Percentiles rank a stretch among this genome's conserved stretches.
Evolutionary conservation across 306 rosid genomes (phyloP).

Genomic region (Acacia acuminata): DNA sequence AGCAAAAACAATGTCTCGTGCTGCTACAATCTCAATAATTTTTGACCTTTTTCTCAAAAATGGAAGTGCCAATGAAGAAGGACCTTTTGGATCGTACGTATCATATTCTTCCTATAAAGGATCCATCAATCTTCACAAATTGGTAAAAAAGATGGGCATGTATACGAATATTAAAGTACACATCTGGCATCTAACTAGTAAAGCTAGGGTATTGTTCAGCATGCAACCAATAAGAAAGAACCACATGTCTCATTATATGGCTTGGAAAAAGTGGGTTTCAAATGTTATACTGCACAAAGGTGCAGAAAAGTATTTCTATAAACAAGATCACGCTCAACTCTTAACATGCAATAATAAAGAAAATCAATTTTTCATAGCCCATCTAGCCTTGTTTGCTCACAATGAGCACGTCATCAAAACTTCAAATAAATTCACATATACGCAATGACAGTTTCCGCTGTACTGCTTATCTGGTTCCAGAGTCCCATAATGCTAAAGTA

Average conservation of each 20-base stretch:
- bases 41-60: slow-evolving; percentile 56
- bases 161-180: neutral
- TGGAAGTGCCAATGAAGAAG: slow-evolving; percentile 39
- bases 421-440: slow-evolving; percentile 16
- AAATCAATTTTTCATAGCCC: neutral
- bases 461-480: slow-evolving; percentile 10
- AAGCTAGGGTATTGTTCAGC: slow-evolving; percentile 2
- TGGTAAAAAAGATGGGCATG: neutral
- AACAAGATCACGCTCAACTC: slow-evolving; percentile 14
- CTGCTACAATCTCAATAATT: slow-evolving; percentile 61
- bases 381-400: neutral
- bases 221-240: neutral
- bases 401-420: slow-evolving; percentile 7
- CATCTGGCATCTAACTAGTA: neutral
- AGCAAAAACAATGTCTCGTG: slow-evolving; percentile 54
- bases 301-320: neutral
- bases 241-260: neutral
- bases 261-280: neutral
- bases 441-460: neutral
- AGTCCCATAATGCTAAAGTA: neutral
- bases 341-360: neutral
- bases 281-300: neutral
- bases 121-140: slow-evolving; percentile 27
- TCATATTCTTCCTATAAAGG: slow-evolving; percentile 56
- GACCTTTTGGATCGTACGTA: slow-evolving; percentile 60